These are phyloP conservation scores for Coemansia sp. DNA, from an alignment of 192 early-diverging fungal genomes.

Conservation along the genomic window DNA sequence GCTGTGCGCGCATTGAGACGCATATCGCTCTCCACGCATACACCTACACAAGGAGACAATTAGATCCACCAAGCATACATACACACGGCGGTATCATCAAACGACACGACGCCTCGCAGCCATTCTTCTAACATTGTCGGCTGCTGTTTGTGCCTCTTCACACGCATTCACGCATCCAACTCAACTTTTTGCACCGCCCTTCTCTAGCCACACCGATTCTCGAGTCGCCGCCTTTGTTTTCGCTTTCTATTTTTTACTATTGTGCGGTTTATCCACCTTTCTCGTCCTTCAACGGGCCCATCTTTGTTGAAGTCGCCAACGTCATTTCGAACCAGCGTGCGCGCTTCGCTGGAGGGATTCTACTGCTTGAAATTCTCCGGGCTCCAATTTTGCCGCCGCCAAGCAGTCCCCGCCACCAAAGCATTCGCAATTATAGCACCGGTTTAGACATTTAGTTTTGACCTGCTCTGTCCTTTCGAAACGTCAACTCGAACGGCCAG, in stretches of 20 bases:
- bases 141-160: conserved; percentile 5
- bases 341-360: neutral
- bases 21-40: conserved; percentile 20
- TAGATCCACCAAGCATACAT: neutral
- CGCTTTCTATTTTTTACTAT: conserved; percentile 6
- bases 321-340: neutral
- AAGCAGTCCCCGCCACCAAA: neutral
- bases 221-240: conserved; percentile 8
- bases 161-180: conserved; percentile 7
- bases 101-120: conserved; percentile 14
- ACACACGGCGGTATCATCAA: conserved; percentile 5
- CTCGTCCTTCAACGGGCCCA: neutral
- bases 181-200: conserved; percentile 1
- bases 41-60: conserved; percentile 11
- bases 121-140: conserved; percentile 7
- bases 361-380: neutral
- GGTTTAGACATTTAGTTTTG: no score
- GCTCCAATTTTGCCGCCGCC: neutral
- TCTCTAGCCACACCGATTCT: conserved; percentile 19
- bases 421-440: neutral
- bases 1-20: conserved; percentile 9
- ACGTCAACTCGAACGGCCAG: no score
- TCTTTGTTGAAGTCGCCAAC: neutral
- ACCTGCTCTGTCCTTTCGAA: no score
- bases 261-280: conserved; percentile 9